Evolutionary conservation across 2,329 filamentous ascomycete genomes (phyloP).

Genomic region (Exophiala phaeomuriformis): DNA sequence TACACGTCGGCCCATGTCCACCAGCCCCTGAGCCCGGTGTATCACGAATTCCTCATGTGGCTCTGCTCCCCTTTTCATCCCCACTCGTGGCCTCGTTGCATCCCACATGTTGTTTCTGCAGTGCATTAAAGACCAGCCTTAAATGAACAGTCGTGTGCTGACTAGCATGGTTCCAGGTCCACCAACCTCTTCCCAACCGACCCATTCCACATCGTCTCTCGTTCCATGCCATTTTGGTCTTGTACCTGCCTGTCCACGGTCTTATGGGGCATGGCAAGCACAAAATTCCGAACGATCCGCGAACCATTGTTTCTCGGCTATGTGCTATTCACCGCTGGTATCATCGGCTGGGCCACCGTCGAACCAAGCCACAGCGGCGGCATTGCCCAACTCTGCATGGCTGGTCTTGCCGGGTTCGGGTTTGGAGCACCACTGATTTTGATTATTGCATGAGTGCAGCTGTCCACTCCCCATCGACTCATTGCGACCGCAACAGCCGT

Average conservation of each 20-base stretch:
- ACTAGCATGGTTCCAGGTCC: too few species aligned
- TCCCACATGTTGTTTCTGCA: not conserved
- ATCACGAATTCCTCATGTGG: not conserved
- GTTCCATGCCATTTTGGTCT: conserved; percentile 20
- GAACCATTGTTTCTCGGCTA: conserved; percentile 19
- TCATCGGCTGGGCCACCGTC: conserved; percentile 16
- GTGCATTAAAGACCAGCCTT: too few species aligned
- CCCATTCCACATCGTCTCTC: conserved; percentile 12
- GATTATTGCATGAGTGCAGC: conserved; percentile 22
- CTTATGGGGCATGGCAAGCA: conserved; percentile 15
- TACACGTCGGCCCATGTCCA: too few species aligned
- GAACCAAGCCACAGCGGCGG: conserved; percentile 9
- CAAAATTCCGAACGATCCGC: conserved; percentile 21
- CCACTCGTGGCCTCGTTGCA: not conserved
- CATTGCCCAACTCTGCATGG: conserved; percentile 4
- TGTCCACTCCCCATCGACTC: conserved; percentile 19
- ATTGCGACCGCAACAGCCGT: conserved; percentile 24
- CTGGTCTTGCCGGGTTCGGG: conserved; percentile 17
- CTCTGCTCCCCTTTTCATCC: not conserved
- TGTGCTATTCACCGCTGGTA: conserved; percentile 20
- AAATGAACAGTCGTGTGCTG: too few species aligned
- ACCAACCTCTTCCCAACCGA: not conserved
- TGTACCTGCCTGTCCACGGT: conserved; percentile 13
- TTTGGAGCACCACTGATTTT: conserved; percentile 21
- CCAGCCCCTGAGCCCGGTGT: not conserved